Conservation (phyloP, 2,329 filamentous ascomycete species). For the Ophiostoma sp. region DNA sequence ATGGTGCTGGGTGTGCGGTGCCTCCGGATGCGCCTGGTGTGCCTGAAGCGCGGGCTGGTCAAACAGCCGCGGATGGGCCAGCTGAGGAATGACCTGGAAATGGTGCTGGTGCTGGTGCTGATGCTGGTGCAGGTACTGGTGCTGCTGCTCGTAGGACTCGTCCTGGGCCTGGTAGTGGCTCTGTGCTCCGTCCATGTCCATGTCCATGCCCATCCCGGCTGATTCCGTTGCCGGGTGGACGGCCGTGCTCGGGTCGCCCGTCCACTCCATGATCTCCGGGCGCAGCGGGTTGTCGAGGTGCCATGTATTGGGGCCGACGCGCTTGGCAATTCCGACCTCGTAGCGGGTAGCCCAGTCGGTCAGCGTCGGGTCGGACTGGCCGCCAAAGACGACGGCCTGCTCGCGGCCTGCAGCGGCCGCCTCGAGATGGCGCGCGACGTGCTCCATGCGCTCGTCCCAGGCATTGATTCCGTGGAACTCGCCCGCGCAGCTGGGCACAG, state of each 20-base stretch:
- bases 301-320: conserved; percentile 26
- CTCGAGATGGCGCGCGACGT: conserved; percentile 77
- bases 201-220: neutral
- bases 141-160: neutral
- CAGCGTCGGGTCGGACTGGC: conserved; percentile 37
- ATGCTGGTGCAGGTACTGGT: neutral
- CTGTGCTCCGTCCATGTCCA: neutral
- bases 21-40: neutral
- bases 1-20: neutral
- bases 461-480: conserved; percentile 57
- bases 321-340: conserved; percentile 38
- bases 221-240: neutral
- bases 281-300: conserved; percentile 29
- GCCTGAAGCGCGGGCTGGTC: neutral
- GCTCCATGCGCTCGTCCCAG: conserved; percentile 84
- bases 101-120: conserved; percentile 3
- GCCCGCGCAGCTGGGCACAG: conserved; percentile 53
- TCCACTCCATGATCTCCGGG: conserved; percentile 27
- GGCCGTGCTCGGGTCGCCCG: neutral
- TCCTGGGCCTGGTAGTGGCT: neutral
- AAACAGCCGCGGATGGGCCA: neutral
- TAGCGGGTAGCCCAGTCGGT: conserved; percentile 38
- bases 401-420: conserved; percentile 38
- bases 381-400: conserved; percentile 38
- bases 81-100: neutral